Percentiles rank a stretch among this genome's conserved stretches.
Evolutionary conservation across 306 rosid species (phyloP).

Genomic region (Vigna nakashimae): DNA sequence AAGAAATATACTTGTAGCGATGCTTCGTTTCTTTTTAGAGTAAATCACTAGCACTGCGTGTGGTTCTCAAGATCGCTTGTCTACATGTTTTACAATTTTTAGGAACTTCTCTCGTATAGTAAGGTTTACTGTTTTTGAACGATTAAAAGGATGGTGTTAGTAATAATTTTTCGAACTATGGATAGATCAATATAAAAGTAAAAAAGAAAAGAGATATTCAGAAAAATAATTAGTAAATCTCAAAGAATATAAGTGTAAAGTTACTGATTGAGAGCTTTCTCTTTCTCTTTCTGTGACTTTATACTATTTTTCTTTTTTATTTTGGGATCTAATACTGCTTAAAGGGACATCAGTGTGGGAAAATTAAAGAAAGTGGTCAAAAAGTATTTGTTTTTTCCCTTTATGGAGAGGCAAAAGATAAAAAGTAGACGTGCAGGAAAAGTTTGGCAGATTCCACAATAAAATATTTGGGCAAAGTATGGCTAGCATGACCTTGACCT

Average conservation of each 20-base stretch:
- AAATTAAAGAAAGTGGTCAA: background rate
- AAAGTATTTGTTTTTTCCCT: background rate
- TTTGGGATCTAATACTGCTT: background rate
- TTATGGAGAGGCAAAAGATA: slow-evolving; percentile 7
- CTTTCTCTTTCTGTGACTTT: background rate
- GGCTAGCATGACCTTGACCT: slow-evolving; percentile 21
- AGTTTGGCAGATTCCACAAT: slow-evolving; percentile 1
- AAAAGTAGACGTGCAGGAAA: background rate
- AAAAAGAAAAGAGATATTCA: no score
- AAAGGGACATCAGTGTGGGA: background rate
- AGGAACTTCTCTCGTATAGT: background rate
- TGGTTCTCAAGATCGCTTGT: no score
- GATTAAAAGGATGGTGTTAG: background rate
- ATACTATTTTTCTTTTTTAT: no score
- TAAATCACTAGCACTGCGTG: no score
- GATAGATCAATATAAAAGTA: no score
- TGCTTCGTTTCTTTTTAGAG: no score
- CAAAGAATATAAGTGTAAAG: background rate
- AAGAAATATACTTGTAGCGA: no score
- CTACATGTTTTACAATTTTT: no score
- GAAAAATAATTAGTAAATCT: no score
- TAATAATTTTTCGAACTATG: no score
- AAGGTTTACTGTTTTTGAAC: no score
- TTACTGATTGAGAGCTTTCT: background rate
- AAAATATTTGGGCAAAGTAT: background rate